A percentile compares a stretch with the other conserved stretches of the same genome.
Conservation (phyloP, 2,329 filamentous ascomycete genomes). For the Pseudogymnoascus sp. region DNA sequence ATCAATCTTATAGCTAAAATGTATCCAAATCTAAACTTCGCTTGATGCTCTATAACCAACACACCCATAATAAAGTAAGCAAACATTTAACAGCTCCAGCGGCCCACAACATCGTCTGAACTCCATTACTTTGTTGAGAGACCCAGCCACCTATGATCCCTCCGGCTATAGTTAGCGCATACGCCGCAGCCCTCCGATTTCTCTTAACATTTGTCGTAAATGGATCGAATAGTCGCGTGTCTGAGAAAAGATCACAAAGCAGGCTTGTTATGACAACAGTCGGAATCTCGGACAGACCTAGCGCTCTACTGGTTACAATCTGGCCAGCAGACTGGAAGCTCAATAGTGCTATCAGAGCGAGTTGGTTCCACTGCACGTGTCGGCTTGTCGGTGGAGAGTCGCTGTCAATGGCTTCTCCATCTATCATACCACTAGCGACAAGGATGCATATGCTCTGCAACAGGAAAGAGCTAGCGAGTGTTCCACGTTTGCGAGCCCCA, state of each 20-base stretch:
- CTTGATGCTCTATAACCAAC: too few species aligned
- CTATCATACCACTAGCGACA: conserved; percentile 44
- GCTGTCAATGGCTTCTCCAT: conserved; percentile 28
- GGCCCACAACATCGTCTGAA: conserved; percentile 43
- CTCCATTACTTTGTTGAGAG: conserved; percentile 42
- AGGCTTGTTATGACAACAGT: conserved; percentile 75
- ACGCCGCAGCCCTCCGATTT: conserved; percentile 43
- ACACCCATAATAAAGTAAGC: too few species aligned
- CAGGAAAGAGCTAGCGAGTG: conserved; percentile 42
- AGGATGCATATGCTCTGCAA: conserved; percentile 44
- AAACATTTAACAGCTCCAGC: conserved; percentile 40
- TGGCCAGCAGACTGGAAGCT: conserved; percentile 71
- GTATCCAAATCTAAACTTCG: too few species aligned
- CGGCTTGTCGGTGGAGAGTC: conserved; percentile 20
- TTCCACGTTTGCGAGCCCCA: conserved; percentile 32
- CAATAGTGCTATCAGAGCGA: conserved; percentile 40
- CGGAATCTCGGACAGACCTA: conserved; percentile 63
- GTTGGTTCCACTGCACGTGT: conserved; percentile 37
- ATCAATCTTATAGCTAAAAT: too few species aligned
- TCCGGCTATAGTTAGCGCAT: conserved; percentile 43
- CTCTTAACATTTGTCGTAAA: conserved; percentile 41
- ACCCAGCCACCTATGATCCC: conserved; percentile 47
- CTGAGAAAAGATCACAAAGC: conserved; percentile 73
- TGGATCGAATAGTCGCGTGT: conserved; percentile 40
- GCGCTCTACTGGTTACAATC: conserved; percentile 62